These are phyloP conservation scores for Neopestalotiopsis sp. DNA, from an alignment of 2,329 filamentous ascomycete species.

Conservation along the genomic window DNA sequence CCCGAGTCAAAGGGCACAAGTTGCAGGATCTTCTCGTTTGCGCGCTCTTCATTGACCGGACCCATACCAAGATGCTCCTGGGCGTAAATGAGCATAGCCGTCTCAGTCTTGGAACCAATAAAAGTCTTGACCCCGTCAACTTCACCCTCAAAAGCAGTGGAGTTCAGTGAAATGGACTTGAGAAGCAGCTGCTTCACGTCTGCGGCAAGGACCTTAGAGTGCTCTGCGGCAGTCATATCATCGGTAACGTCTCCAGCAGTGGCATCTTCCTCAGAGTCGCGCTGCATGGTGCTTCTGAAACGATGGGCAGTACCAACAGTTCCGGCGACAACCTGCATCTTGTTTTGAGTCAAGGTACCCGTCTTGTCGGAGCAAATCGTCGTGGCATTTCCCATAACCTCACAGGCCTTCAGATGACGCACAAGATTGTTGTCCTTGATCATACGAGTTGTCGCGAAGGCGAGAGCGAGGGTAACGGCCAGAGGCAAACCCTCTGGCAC, in stretches of 20 bases:
- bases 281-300: conserved; percentile 51
- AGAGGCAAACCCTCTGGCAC: conserved; percentile 80
- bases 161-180: conserved; percentile 69
- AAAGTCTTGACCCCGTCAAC: conserved; percentile 70
- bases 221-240: conserved; percentile 51
- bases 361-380: conserved; percentile 74
- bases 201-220: conserved; percentile 50
- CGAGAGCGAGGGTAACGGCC: conserved; percentile 78
- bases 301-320: conserved; percentile 61
- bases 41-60: conserved; percentile 67
- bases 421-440: conserved; percentile 79
- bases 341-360: conserved; percentile 71
- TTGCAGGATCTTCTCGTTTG: conserved; percentile 64
- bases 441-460: conserved; percentile 80
- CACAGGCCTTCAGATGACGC: conserved; percentile 77
- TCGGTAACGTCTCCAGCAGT: conserved; percentile 18
- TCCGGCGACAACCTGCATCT: conserved; percentile 70
- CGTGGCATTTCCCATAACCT: conserved; percentile 82
- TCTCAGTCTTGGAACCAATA: conserved; percentile 81
- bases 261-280: conserved; percentile 25
- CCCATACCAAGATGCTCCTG: conserved; percentile 71
- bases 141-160: conserved; percentile 78
- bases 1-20: conserved; percentile 78
- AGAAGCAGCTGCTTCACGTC: conserved; percentile 59
- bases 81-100: conserved; percentile 74